Percentiles rank a stretch among this genome's conserved stretches.
These are phyloP conservation scores for Nannochloropsis oceanica DNA, from an alignment of 108 stramenopile species.

Conservation along the genomic window DNA sequence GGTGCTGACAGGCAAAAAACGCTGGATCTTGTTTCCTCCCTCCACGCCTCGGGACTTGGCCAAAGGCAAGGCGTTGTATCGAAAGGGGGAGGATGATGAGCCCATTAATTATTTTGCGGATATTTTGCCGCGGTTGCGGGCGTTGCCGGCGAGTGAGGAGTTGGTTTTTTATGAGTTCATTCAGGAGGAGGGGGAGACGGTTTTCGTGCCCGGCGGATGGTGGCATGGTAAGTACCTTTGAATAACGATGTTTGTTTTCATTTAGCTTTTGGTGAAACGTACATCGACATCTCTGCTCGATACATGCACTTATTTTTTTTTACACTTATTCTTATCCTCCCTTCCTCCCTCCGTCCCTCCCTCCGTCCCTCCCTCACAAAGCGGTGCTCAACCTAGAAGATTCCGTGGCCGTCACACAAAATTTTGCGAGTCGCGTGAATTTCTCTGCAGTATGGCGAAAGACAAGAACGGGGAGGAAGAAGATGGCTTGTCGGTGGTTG, in stretches of 20 bases:
- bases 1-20: slow-evolving; percentile 68
- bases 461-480: slow-evolving; percentile 72
- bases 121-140: slow-evolving; percentile 73
- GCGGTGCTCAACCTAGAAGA: slow-evolving; percentile 83
- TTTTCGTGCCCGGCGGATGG: slow-evolving; percentile 91
- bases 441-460: slow-evolving; percentile 83
- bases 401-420: slow-evolving; percentile 87
- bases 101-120: slow-evolving; percentile 87
- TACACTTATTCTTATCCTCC: neutral
- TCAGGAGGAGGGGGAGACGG: slow-evolving; percentile 86
- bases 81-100: slow-evolving; percentile 81
- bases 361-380: neutral
- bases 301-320: neutral
- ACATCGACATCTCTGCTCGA: no score
- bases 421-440: slow-evolving; percentile 76
- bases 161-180: slow-evolving; percentile 61
- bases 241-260: neutral
- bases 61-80: slow-evolving; percentile 39
- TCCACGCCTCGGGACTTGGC: slow-evolving; percentile 39
- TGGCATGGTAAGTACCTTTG: slow-evolving; percentile 62
- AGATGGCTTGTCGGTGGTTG: slow-evolving; percentile 84
- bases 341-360: no score
- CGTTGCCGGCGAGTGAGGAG: slow-evolving; percentile 44
- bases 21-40: slow-evolving; percentile 96
- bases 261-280: no score